Base-by-base conservation (phyloP, 2,329 filamentous ascomycete genomes). In the Aspergillus pseudotamarii region DNA sequence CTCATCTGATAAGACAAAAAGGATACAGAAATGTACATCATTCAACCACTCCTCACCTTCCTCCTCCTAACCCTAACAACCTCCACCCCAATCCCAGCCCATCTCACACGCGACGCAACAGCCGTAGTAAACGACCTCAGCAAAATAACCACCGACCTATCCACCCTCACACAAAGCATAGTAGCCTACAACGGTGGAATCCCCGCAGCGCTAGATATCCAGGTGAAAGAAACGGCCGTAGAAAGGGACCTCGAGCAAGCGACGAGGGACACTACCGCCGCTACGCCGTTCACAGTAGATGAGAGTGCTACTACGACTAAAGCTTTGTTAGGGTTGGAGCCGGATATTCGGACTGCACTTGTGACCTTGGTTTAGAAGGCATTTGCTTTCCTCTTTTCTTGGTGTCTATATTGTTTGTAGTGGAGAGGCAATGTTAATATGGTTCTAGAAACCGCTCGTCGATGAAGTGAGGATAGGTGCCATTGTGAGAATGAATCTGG, bases 261-360 rank as follows among this genome's bases (percentile, higher is more conserved):
- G 19, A 66, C 58, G 1, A 34, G 9, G 6, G 63, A 66, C 45
- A 58, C 58, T 1, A 43, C 61, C 21, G 50, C 57, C 9, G 57
- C 60, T 14, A 14, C 46, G 10, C 46, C 60, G n/a, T 58, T 66
- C 26, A 60, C 58, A 4, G 11, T 16, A 1, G 21, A n/a, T 16
- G 65, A 66, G 23, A 66, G 65, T 11, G 41, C 48, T 9, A 54
- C 21, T 4, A 50, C 64, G 38, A 66, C 60, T 19, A 50, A n/a
- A 6, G 46, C 58, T n/a, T 23, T 63, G 26, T 6, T 61, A n/a
- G 63, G 34, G 0, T 19, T 66, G 34, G 55, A 61, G 55, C 65
- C 65, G 30, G 19, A 55, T 30, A 60, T 66, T n/a, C 14, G 36
- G 11, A 41, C 10, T 9, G 48, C 65, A 3, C 34, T 65, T 43